phyloP scores from a whole-genome alignment of 345 rosid genomes.

The Heritiera littoralis region DNA sequence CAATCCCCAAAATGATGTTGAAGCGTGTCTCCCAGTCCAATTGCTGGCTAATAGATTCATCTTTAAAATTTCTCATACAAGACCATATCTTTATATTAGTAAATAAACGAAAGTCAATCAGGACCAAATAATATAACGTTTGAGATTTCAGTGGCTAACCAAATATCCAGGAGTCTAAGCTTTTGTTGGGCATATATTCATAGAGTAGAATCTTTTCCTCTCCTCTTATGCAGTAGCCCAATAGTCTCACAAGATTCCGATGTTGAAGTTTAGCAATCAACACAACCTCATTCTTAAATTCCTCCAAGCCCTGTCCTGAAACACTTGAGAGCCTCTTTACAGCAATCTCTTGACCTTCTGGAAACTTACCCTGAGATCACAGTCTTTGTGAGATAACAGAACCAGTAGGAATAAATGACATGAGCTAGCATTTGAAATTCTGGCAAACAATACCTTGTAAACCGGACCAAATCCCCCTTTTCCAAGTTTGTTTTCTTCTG shows the following conservation, averaged over 20 bases:
- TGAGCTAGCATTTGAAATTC: neutral
- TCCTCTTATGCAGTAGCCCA: slow-evolving; percentile 55
- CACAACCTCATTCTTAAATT: slow-evolving; percentile 59
- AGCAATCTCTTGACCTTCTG: slow-evolving; percentile 50
- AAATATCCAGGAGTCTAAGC: slow-evolving; percentile 56
- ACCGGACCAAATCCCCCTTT: slow-evolving; percentile 84
- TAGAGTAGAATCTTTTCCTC: slow-evolving; percentile 59
- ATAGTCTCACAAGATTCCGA: slow-evolving; percentile 60
- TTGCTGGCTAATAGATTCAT: neutral
- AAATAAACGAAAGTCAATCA: neutral
- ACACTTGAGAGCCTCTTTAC: slow-evolving; percentile 53
- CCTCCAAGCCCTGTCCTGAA: slow-evolving; percentile 63
- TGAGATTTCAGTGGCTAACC: slow-evolving; percentile 31
- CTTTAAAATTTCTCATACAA: neutral
- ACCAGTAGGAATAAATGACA: neutral
- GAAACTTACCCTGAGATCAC: slow-evolving; percentile 42
- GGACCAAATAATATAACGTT: neutral
- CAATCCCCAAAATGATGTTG: slow-evolving; percentile 21
- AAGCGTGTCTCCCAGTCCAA: slow-evolving; percentile 23
- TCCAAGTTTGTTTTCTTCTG: slow-evolving; percentile 64
- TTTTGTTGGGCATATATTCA: slow-evolving; percentile 66
- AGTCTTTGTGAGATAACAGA: neutral
- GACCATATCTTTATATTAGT: neutral
- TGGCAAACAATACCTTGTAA: slow-evolving; percentile 49
- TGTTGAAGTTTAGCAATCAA: slow-evolving; percentile 71